A percentile compares a stretch with the other conserved stretches of the same genome.
phyloP scores from a whole-genome alignment of 305 asterid genomes.

The Fraxinus sp. region DNA sequence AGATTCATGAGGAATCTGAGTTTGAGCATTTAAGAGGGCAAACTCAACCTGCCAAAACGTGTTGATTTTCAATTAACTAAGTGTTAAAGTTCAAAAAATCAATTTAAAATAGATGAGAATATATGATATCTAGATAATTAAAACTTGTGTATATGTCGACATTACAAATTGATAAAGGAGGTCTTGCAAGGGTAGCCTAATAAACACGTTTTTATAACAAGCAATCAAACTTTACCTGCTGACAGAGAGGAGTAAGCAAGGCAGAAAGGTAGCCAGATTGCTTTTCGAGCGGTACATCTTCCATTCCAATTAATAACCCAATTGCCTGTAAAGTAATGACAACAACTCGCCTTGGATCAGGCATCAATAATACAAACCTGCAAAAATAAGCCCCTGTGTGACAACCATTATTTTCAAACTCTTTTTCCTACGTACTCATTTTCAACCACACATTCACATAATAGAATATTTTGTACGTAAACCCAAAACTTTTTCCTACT shows the following conservation, averaged over 20 bases:
- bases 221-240: constrained; percentile 50
- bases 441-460: too few species aligned
- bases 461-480: too few species aligned
- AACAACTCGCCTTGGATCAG: neutral
- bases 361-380: neutral
- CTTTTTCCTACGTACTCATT: too few species aligned
- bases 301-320: constrained; percentile 95
- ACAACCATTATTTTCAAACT: too few species aligned
- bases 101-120: neutral
- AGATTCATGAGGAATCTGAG: constrained; percentile 35
- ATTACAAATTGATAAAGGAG: neutral
- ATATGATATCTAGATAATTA: neutral
- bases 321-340: constrained; percentile 55
- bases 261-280: constrained; percentile 80
- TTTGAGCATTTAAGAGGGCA: constrained; percentile 45
- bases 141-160: neutral
- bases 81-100: neutral
- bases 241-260: constrained; percentile 84
- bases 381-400: neutral
- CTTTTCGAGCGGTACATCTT: constrained; percentile 81
- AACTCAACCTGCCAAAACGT: constrained; percentile 55
- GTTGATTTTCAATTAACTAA: neutral
- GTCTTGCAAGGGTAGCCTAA: neutral
- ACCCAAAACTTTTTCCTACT: too few species aligned
- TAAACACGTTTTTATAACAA: neutral